phyloP scores from a whole-genome alignment of 495 filamentous ascomycete genomes.

The Bombardia bombarda region DNA sequence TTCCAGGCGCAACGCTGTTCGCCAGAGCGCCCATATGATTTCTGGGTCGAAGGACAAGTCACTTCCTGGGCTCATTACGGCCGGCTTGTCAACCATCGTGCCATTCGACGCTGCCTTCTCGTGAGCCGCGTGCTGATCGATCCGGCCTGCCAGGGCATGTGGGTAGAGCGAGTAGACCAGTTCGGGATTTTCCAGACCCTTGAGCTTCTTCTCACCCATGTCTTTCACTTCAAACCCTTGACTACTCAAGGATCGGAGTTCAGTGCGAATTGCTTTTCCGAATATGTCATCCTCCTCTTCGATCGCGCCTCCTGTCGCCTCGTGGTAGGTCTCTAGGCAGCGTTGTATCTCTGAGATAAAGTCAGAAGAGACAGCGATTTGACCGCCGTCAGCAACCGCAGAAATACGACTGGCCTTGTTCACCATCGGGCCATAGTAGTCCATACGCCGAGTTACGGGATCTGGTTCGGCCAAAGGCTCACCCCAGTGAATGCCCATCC shows the following conservation, averaged over 20 bases:
- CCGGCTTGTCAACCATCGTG: conserved; percentile 36
- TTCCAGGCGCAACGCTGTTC: conserved; percentile 79
- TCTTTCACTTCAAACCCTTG: conserved; percentile 97
- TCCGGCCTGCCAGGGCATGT: conserved; percentile 72
- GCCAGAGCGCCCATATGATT: conserved; percentile 83
- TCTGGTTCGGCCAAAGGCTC: conserved; percentile 90
- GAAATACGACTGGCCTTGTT: conserved; percentile 93
- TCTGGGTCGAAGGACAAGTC: conserved; percentile 67
- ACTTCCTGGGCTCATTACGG: conserved; percentile 36
- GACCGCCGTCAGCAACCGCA: conserved; percentile 89
- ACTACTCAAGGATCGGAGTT: conserved; percentile 77
- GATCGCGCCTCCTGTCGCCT: conserved; percentile 61
- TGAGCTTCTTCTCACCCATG: conserved; percentile 86
- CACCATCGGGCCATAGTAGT: conserved; percentile 99
- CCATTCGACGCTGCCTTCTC: conserved; percentile 22
- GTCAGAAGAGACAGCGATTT: conserved; percentile 93
- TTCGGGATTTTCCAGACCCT: conserved; percentile 96
- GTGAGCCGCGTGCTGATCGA: conserved; percentile 55
- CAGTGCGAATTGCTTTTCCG: conserved; percentile 68
- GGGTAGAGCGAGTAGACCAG: conserved; percentile 91
- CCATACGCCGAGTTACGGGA: conserved; percentile 95
- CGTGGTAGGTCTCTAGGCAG: conserved; percentile 74
- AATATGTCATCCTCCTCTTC: conserved; percentile 63
- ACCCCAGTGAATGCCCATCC: conserved; percentile 97
- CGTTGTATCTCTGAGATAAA: conserved; percentile 94